Percentiles rank a stretch among this genome's conserved stretches.
Evolutionary conservation across 2,329 filamentous ascomycete species (phyloP).

Genomic region (Pseudogymnoascus sp.): DNA sequence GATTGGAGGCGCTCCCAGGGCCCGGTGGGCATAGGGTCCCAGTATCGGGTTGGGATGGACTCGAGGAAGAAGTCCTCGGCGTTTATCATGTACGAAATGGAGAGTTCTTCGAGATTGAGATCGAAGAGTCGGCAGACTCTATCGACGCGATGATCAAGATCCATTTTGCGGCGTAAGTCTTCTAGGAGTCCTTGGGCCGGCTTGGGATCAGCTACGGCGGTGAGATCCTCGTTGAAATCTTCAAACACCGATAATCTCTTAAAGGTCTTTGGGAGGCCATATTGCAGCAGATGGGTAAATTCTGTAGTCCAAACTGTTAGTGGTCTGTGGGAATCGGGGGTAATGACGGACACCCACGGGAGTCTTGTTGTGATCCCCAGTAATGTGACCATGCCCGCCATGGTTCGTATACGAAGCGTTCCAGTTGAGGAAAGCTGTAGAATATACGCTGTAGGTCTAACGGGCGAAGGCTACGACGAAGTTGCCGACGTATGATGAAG

Average conservation of each 20-base stretch:
- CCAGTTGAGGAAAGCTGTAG: constrained; percentile 21
- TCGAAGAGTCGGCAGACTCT: no score
- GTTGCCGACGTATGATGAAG: constrained; percentile 29
- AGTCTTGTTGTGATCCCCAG: no score
- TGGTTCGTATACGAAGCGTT: constrained; percentile 28
- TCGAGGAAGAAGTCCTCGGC: not conserved
- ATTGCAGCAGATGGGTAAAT: no score
- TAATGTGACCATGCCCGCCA: constrained; percentile 18
- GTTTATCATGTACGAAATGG: not conserved
- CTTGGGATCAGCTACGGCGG: not conserved
- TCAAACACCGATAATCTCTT: not conserved
- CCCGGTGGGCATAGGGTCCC: not conserved
- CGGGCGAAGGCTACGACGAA: constrained; percentile 24
- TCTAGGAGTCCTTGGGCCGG: no score
- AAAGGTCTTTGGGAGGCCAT: no score
- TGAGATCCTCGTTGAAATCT: not conserved
- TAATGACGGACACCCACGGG: no score
- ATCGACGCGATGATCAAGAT: no score
- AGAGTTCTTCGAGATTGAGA: not conserved
- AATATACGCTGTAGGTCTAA: constrained; percentile 16
- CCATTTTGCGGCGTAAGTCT: no score
- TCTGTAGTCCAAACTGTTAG: no score
- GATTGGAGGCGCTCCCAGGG: not conserved
- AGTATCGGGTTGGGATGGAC: no score
- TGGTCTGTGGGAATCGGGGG: no score